Evolutionary conservation across 1,139 yeast species (phyloP), one percentile per base, ranked within the genome.

Genomic region (Pichia sp.): DNA sequence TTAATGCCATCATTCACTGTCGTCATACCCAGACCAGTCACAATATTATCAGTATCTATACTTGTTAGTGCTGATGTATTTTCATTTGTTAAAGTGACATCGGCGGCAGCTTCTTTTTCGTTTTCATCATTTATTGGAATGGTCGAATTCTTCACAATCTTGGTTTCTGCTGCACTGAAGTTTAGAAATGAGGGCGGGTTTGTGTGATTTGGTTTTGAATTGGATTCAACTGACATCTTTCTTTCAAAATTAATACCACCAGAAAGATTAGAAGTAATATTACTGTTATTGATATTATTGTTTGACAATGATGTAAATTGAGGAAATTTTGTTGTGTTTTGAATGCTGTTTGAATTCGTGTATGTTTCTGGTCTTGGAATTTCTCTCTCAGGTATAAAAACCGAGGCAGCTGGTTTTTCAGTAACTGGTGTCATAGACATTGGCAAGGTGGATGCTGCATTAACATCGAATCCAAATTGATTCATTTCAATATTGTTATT

Each of bases 351-450:
- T 18, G 22, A 22, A 39, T n/a, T 22, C 18, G 43, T 25, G 11
- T 25, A 40, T 2, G 18, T 12, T 24, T 45, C 44, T 24, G 40
- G 4, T 20, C 30, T 41, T 24, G 13, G 15, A 4, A 26, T 1
- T 9, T 29, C 47, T 27, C 37, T 45, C 6, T 53, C 53, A 8
- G 56, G 53, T 1, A 53, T 44, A 6, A 39, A 36, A 9, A 32
- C n/a, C 11, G 30, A 36, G 7, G 42, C 26, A 39, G 37, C 37
- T 13, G 53, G 46, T 12, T 73, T 80, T 57, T 84, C 94, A 1
- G 85, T 74, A 2, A 84, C 80, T 0, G 92, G 94, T 0, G 94
- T 84, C 94, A 84, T 84, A 0, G 86, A 75, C 57, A 82, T 68
- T 15, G 84, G 79, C 23, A 73, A 61, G 69, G 59, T 78, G 74